Percentiles rank a stretch among this genome's conserved stretches.
These are phyloP conservation scores for Aureobasidium sp. DNA, from an alignment of 2,329 filamentous ascomycete genomes.

Conservation along the genomic window DNA sequence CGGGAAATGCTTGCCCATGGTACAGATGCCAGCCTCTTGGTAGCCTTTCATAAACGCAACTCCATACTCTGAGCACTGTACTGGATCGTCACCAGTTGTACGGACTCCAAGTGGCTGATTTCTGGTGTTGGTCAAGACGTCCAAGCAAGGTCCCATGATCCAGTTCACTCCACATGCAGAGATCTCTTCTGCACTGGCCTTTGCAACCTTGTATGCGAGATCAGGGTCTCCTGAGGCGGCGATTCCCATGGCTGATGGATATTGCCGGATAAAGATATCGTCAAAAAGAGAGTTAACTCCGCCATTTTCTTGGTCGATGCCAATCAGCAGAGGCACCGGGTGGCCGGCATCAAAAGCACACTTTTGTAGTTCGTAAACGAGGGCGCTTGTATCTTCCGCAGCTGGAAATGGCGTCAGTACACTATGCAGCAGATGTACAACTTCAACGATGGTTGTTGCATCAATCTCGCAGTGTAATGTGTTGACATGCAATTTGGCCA, in stretches of 20 bases:
- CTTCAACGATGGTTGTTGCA: neutral
- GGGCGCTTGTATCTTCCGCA: constrained; percentile 77
- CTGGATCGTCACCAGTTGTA: constrained; percentile 85
- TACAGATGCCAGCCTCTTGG: constrained; percentile 80
- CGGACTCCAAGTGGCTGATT: constrained; percentile 87
- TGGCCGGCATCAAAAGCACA: constrained; percentile 89
- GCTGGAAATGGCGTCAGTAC: constrained; percentile 46
- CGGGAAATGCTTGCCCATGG: constrained; percentile 92
- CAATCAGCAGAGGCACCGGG: constrained; percentile 80
- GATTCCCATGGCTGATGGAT: constrained; percentile 92
- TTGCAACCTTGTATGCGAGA: constrained; percentile 81
- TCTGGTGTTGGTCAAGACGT: constrained; percentile 87
- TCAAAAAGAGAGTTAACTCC: constrained; percentile 96
- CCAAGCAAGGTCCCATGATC: constrained; percentile 87
- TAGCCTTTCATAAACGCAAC: constrained; percentile 89
- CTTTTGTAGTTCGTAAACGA: constrained; percentile 86
- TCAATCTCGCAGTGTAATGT: neutral
- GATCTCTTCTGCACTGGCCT: constrained; percentile 87
- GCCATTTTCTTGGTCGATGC: constrained; percentile 94
- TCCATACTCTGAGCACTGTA: constrained; percentile 88
- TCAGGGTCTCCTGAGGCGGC: constrained; percentile 84
- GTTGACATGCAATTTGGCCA: neutral
- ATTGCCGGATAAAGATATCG: constrained; percentile 91
- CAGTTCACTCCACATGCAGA: constrained; percentile 91
- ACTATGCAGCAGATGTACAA: neutral